phyloP scores from a whole-genome alignment of 345 rosid species.

The Murraya paniculata region DNA sequence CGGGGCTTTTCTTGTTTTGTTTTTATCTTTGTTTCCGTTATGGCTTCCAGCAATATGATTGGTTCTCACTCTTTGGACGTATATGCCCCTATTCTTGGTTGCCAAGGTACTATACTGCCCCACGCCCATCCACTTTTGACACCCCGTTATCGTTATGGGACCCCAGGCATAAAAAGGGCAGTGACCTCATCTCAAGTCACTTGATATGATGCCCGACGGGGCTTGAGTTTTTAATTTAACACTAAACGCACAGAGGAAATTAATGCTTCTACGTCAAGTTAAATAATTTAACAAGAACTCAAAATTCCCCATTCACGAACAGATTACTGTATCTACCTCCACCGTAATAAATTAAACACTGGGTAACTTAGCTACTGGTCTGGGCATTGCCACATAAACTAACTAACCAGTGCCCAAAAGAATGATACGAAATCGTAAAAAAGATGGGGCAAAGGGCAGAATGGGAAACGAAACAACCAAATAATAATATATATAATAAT shows the following conservation, averaged over 20 bases:
- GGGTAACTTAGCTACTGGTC: not conserved
- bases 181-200: not conserved
- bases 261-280: constrained; percentile 1
- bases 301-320: not conserved
- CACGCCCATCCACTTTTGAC: no score
- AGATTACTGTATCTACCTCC: not conserved
- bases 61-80: constrained; percentile 1
- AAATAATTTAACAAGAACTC: not conserved
- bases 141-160: no score
- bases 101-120: no score
- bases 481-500: no score
- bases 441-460: constrained; percentile 2
- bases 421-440: not conserved
- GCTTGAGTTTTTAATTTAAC: not conserved
- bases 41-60: constrained; percentile 7
- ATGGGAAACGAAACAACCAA: not conserved
- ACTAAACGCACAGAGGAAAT: not conserved
- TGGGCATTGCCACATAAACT: not conserved
- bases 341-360: no score
- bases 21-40: not conserved
- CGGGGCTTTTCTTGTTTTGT: constrained; percentile 23
- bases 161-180: no score
- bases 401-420: no score
- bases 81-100: constrained; percentile 11
- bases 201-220: not conserved